Base-by-base conservation (phyloP, 352 stramenopile species). In the Phytophthora melonis region DNA sequence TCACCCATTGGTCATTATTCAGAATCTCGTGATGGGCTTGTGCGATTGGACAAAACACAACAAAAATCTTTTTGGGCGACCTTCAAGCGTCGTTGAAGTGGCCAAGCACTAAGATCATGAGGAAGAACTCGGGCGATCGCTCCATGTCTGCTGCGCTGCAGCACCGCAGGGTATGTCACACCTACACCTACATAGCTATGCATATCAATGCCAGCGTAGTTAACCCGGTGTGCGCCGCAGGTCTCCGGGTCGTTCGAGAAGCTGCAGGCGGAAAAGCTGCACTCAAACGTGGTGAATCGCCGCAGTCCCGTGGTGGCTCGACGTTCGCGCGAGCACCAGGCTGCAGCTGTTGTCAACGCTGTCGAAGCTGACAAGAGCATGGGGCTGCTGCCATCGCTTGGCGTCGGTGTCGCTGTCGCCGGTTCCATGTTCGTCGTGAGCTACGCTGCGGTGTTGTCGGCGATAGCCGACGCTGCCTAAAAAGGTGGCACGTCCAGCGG, bases 141-240 rank as follows among this genome's bases (percentile, higher is more conserved):
- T 54, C 61, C 7, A 72, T 88, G 66, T 89, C 81, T 58, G 78
- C 83, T 14, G 86, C 80, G 19, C 60, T 79, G 55, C 84, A 92
- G 64, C 83, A 93, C 54, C 84, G 84, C 72, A 89, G 81, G 52
- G 86, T 87, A 59, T 11, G 62, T 36, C 8, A 36, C 30, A 36
- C 7, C 8, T 11, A 11, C 7, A 9, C 1, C 30, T 36, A 10
- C 30, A 36, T 11, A 36, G 6, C 7, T 27, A 27, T 54, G 0
- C 4, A 30, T 57, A 9, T n/a, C 39, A n/a, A 6, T 45, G 13
- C 39, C 16, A n/a, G 39, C 39, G 16, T 45, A 18, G 21, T 52
- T 68, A 9, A 43, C 4, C 18, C n/a, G 19, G 30, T 36, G 18
- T 16, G 23, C 58, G 19, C 19, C 3, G 30, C 66, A 89, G 82